Evolutionary conservation across 805 yeast species (phyloP).

Genomic region (Candida parachauliodes): DNA sequence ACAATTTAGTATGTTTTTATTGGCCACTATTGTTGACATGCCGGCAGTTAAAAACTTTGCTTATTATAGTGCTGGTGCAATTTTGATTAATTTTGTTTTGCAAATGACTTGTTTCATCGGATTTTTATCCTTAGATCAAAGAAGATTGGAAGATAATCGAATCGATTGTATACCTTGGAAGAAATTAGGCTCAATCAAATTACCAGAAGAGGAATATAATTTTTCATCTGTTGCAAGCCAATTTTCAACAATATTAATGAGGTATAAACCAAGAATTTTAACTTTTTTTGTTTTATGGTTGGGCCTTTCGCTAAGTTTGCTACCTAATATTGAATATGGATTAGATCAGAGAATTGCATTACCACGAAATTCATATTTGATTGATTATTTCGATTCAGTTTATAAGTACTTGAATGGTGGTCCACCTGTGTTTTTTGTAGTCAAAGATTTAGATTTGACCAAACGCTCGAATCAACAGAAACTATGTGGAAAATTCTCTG

Average conservation of each 20-base stretch:
- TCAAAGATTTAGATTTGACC: conserved; percentile 65
- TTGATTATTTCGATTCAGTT: conserved; percentile 75
- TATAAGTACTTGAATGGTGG: conserved; percentile 76
- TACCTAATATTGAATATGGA: conserved; percentile 74
- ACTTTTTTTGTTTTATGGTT: conserved; percentile 57
- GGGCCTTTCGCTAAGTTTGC: conserved; percentile 61
- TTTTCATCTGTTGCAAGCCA: conserved; percentile 23
- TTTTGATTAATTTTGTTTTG: conserved; percentile 66
- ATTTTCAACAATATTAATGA: conserved; percentile 58
- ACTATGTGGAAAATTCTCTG: conserved; percentile 82
- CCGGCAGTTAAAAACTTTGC: conserved; percentile 97
- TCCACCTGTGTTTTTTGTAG: conserved; percentile 87
- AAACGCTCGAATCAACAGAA: conserved; percentile 59
- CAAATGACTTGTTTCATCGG: conserved; percentile 83
- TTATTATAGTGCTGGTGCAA: conserved; percentile 82
- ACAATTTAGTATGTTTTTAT: conserved; percentile 73
- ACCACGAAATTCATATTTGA: conserved; percentile 77
- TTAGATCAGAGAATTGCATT: conserved; percentile 87
- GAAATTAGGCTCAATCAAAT: conserved; percentile 17
- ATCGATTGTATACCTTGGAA: conserved; percentile 63
- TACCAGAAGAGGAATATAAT: conserved; percentile 16
- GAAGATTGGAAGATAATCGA: conserved; percentile 54
- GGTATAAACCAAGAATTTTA: conserved; percentile 46
- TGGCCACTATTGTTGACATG: conserved; percentile 84
- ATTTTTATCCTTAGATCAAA: conserved; percentile 63